A percentile compares a stretch with the other conserved stretches of the same genome.
Evolutionary conservation across 495 filamentous ascomycete genomes (phyloP).

Genomic region (Parathielavia appendiculata): DNA sequence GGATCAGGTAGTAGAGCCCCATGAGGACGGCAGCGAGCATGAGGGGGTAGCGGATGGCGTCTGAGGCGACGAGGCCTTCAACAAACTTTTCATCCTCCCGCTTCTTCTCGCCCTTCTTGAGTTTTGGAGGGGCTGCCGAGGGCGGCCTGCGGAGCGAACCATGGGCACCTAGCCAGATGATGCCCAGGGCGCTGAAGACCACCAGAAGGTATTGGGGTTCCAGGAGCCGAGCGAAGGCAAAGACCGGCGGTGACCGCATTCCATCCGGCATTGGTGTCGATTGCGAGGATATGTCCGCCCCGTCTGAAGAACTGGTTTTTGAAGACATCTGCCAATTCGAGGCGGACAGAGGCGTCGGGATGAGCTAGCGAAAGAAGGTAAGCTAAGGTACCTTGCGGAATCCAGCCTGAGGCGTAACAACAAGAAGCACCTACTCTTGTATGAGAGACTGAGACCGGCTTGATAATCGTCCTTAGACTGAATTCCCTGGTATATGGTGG

Average conservation of each 20-base stretch:
- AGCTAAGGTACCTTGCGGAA: no score
- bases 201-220: slow-evolving; percentile 41
- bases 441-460: no score
- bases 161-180: slow-evolving; percentile 46
- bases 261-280: slow-evolving; percentile 2
- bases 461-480: no score
- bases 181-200: slow-evolving; percentile 38
- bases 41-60: slow-evolving; percentile 85
- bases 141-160: slow-evolving; percentile 63
- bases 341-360: not conserved
- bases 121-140: slow-evolving; percentile 62
- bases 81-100: slow-evolving; percentile 59
- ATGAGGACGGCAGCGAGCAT: slow-evolving; percentile 67
- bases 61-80: slow-evolving; percentile 71
- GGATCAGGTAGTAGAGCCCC: slow-evolving; percentile 81
- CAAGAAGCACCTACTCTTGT: no score
- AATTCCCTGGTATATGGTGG: no score
- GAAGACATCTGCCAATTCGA: slow-evolving; percentile 18
- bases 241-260: not conserved
- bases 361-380: not conserved
- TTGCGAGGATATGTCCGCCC: slow-evolving; percentile 2
- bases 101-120: slow-evolving; percentile 39
- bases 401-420: no score
- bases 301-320: slow-evolving; percentile 5
- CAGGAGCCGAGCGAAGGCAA: slow-evolving; percentile 42